These are phyloP conservation scores for Lentinula boryana DNA, from an alignment of 768 basidiomycete species.

Conservation along the genomic window DNA sequence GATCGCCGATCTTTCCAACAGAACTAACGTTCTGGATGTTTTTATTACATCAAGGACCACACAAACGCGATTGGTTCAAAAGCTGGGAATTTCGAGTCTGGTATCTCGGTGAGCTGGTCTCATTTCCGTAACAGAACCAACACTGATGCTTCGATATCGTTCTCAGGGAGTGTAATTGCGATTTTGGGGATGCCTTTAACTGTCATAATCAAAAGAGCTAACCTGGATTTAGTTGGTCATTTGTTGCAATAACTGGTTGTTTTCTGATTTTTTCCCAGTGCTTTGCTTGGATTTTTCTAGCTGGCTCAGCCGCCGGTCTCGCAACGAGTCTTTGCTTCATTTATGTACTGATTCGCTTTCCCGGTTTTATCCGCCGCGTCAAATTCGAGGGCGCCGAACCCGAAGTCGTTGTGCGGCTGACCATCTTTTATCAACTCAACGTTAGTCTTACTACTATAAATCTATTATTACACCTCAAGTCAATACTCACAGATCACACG, in stretches of 20 bases:
- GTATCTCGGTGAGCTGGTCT: slow-evolving; percentile 48
- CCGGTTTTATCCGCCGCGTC: slow-evolving; percentile 62
- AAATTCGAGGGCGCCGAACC: slow-evolving; percentile 71
- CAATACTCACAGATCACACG: slow-evolving; percentile 46
- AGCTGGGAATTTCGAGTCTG: slow-evolving; percentile 75
- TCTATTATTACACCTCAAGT: background rate
- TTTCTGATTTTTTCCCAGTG: slow-evolving; percentile 34
- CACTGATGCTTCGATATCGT: slow-evolving; percentile 6
- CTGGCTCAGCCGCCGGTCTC: slow-evolving; percentile 61
- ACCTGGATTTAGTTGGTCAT: slow-evolving; percentile 49
- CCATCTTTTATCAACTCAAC: slow-evolving; percentile 74
- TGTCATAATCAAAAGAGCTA: slow-evolving; percentile 48
- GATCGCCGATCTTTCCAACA: slow-evolving; percentile 18
- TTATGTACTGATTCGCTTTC: slow-evolving; percentile 67
- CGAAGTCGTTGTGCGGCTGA: slow-evolving; percentile 64
- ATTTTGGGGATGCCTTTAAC: slow-evolving; percentile 71
- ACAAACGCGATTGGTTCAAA: slow-evolving; percentile 69
- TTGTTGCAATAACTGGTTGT: slow-evolving; percentile 2
- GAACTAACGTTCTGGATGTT: slow-evolving; percentile 83
- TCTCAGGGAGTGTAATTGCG: slow-evolving; percentile 55
- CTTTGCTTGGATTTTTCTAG: slow-evolving; percentile 70
- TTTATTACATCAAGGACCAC: slow-evolving; percentile 69
- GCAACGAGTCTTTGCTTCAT: slow-evolving; percentile 65
- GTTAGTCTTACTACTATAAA: slow-evolving; percentile 26
- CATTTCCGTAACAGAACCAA: background rate